A percentile compares a stretch with the other conserved stretches of the same genome.
phyloP scores from a whole-genome alignment of 495 filamentous ascomycete species.

The Arthonia radiata region DNA sequence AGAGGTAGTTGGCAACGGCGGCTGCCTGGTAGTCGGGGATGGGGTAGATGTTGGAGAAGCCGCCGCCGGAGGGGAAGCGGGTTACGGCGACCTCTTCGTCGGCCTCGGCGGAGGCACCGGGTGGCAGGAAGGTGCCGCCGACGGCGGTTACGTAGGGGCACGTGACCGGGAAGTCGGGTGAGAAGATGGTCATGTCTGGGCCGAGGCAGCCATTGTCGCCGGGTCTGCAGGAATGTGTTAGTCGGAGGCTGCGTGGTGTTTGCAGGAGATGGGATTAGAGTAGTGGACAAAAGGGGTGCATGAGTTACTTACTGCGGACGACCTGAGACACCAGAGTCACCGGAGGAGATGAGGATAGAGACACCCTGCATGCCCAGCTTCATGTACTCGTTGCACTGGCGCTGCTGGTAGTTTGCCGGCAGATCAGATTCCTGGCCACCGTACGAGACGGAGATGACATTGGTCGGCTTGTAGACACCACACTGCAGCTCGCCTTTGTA shows the following conservation, averaged over 20 bases:
- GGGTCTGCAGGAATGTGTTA: too few relatives aligned
- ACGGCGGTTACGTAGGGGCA: background rate
- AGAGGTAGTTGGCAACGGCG: background rate
- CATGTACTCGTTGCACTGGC: conserved; percentile 18
- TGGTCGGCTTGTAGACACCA: conserved; percentile 13
- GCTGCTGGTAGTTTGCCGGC: conserved; percentile 2
- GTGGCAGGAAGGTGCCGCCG: background rate
- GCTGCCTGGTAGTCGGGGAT: background rate
- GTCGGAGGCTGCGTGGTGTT: too few relatives aligned
- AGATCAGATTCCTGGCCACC: conserved; percentile 6
- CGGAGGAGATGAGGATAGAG: conserved; percentile 32
- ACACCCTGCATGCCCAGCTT: conserved; percentile 41
- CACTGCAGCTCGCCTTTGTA: conserved; percentile 2
- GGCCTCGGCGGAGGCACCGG: conserved; percentile 1
- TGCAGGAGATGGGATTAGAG: too few relatives aligned
- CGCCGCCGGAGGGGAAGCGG: conserved; percentile 1
- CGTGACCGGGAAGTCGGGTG: conserved; percentile 12
- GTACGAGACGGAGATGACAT: conserved; percentile 9
- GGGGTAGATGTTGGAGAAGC: background rate
- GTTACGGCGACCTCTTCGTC: conserved; percentile 5
- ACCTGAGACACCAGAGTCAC: conserved; percentile 33
- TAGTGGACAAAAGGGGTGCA: too few relatives aligned
- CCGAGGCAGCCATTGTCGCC: background rate
- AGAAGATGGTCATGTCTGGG: conserved; percentile 9
- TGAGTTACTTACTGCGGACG: too few relatives aligned